A percentile compares a stretch with the other conserved stretches of the same genome.
Evolutionary conservation across 1,284 basidiomycete genomes (phyloP).

Genomic region (Ceratobasidium sp.): DNA sequence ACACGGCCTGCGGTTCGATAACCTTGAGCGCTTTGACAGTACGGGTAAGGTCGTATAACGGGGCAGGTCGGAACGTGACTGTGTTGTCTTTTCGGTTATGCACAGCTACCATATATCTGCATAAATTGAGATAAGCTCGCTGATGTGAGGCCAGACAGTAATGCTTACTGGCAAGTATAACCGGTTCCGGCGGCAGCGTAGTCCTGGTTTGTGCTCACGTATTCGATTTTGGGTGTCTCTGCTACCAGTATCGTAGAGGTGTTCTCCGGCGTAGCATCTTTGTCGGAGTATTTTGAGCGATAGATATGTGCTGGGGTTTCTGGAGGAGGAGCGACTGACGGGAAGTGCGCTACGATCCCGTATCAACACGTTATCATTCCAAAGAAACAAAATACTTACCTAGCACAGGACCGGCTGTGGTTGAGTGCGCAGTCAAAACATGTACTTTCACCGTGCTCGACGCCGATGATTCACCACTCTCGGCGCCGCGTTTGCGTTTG

Average conservation of each 20-base stretch:
- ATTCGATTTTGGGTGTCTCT: slow-evolving; percentile 71
- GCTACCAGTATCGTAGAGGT: slow-evolving; percentile 67
- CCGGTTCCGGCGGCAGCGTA: slow-evolving; percentile 58
- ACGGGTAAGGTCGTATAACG: slow-evolving; percentile 76
- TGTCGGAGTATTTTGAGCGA: slow-evolving; percentile 52
- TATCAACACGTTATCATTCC: slow-evolving; percentile 39
- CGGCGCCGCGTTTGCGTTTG: slow-evolving; percentile 37
- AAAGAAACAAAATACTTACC: slow-evolving; percentile 57
- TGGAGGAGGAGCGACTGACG: slow-evolving; percentile 66
- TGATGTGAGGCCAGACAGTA: slow-evolving; percentile 35
- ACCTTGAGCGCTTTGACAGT: slow-evolving; percentile 82
- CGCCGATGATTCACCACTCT: background rate
- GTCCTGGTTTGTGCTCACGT: slow-evolving; percentile 59
- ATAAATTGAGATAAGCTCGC: slow-evolving; percentile 6
- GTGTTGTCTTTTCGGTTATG: slow-evolving; percentile 74
- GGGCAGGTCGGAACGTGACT: slow-evolving; percentile 69
- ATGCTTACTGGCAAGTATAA: slow-evolving; percentile 52
- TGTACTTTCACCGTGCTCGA: slow-evolving; percentile 48
- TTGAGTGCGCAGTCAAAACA: slow-evolving; percentile 55
- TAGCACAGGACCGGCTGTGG: slow-evolving; percentile 70
- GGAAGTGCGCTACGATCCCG: slow-evolving; percentile 68
- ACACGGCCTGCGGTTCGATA: slow-evolving; percentile 54
- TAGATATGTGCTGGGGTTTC: slow-evolving; percentile 73
- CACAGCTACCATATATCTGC: slow-evolving; percentile 70
- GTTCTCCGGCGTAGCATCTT: slow-evolving; percentile 51